Evolutionary conservation across 192 early-diverging fungal genomes (phyloP).

Genomic region (Backusella parvicylindrica): DNA sequence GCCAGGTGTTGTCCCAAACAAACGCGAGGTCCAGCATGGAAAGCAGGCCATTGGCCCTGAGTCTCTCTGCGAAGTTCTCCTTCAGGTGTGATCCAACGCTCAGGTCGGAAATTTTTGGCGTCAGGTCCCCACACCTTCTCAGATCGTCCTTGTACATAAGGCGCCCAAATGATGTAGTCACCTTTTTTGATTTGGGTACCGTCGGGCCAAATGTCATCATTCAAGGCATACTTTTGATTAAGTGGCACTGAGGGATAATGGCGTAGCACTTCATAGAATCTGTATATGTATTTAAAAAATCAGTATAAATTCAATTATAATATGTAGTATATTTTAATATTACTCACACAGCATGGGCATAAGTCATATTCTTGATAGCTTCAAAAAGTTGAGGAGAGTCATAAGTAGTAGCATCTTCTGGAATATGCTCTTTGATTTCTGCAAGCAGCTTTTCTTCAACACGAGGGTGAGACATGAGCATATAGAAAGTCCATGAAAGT

Average conservation of each 20-base stretch:
- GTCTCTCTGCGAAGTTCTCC: constrained; percentile 32
- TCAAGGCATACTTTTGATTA: constrained; percentile 50
- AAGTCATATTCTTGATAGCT: constrained; percentile 33
- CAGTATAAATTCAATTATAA: constrained; percentile 34
- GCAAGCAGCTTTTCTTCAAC: constrained; percentile 41
- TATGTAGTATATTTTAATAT: not conserved
- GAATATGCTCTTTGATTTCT: constrained; percentile 33
- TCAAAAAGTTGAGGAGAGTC: constrained; percentile 28
- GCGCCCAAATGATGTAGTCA: constrained; percentile 46
- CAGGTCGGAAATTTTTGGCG: constrained; percentile 58
- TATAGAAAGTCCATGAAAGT: constrained; percentile 49
- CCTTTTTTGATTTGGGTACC: constrained; percentile 54
- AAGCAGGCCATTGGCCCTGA: constrained; percentile 51
- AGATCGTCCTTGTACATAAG: constrained; percentile 51
- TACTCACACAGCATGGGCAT: constrained; percentile 38
- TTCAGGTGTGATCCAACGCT: constrained; percentile 56
- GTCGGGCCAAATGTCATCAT: constrained; percentile 60
- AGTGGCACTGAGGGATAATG: constrained; percentile 65
- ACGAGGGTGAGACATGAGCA: constrained; percentile 36
- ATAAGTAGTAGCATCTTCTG: constrained; percentile 18
- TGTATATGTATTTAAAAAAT: not conserved
- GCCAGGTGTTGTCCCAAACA: constrained; percentile 43
- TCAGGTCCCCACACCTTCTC: constrained; percentile 63
- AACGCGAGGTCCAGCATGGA: constrained; percentile 53
- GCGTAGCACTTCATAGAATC: constrained; percentile 53